Conservation (phyloP, 306 rosid species). For the Ormosia semicastrata region DNA sequence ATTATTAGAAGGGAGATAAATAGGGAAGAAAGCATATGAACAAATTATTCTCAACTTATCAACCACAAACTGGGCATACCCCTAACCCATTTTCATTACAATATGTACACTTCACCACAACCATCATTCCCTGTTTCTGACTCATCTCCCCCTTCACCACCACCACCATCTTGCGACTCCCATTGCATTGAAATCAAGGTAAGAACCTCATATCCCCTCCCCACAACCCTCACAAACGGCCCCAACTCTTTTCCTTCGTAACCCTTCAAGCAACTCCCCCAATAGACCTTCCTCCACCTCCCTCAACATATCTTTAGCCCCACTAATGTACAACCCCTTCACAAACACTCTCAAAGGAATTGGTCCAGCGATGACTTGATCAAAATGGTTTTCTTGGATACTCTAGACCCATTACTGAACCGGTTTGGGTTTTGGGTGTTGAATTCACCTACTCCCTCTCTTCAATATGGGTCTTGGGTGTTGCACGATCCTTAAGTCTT, state of each 20-base stretch:
- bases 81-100: conserved; percentile 94
- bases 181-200: conserved; percentile 78
- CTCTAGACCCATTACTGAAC: too few relatives aligned
- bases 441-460: too few relatives aligned
- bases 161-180: conserved; percentile 60
- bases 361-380: too few relatives aligned
- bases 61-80: conserved; percentile 75
- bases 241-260: conserved; percentile 58
- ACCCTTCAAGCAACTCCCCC: conserved; percentile 57
- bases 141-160: conserved; percentile 26
- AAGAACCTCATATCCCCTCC: conserved; percentile 55
- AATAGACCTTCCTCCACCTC: conserved; percentile 64
- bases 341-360: conserved; percentile 71
- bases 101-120: conserved; percentile 56
- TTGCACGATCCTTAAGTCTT: too few relatives aligned
- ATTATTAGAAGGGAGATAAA: background rate
- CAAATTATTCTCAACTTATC: background rate
- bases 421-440: too few relatives aligned
- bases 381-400: too few relatives aligned
- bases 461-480: too few relatives aligned
- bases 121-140: conserved; percentile 31
- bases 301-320: conserved; percentile 62
- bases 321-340: conserved; percentile 69
- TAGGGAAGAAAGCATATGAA: background rate
- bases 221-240: conserved; percentile 84